Evolutionary conservation across 148 eudicot genomes (phyloP).

Genomic region (Rhododendron molle): DNA sequence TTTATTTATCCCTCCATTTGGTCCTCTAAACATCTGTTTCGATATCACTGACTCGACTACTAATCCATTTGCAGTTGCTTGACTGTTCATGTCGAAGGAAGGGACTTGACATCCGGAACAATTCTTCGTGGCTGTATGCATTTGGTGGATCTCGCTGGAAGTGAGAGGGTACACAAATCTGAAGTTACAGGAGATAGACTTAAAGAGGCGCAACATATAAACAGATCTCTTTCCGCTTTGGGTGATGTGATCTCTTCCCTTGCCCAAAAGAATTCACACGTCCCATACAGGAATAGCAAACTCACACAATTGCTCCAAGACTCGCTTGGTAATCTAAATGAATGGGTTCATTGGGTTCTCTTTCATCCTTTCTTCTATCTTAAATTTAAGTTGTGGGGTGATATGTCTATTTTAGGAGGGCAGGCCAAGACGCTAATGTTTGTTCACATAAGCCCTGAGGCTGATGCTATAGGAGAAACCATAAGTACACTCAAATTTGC

Average conservation of each 20-base stretch:
- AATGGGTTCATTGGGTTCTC: not conserved
- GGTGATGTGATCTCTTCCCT: constrained; percentile 97
- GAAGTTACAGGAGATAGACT: constrained; percentile 96
- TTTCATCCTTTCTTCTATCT: not conserved
- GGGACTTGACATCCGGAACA: constrained; percentile 77
- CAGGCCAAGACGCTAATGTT: constrained; percentile 99
- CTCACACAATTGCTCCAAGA: constrained; percentile 94
- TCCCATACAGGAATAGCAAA: constrained; percentile 94
- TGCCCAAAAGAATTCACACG: constrained; percentile 88
- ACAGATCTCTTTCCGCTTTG: constrained; percentile 89
- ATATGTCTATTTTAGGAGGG: constrained; percentile 52
- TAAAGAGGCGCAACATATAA: constrained; percentile 96
- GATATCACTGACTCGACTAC: constrained; percentile 6
- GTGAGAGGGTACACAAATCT: constrained; percentile 98
- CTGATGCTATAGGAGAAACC: constrained; percentile 86
- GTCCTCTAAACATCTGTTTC: not conserved
- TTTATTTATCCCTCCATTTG: not conserved
- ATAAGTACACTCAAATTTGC: constrained; percentile 97
- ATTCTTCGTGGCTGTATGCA: constrained; percentile 96
- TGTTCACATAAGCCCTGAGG: constrained; percentile 96
- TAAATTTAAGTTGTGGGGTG: constrained; percentile 2
- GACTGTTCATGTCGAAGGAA: constrained; percentile 98
- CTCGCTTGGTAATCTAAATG: constrained; percentile 69
- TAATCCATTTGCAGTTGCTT: constrained; percentile 65
- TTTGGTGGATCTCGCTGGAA: constrained; percentile 96